phyloP scores from a whole-genome alignment of 148 eudicot species.

The Camellia sinensis region DNA sequence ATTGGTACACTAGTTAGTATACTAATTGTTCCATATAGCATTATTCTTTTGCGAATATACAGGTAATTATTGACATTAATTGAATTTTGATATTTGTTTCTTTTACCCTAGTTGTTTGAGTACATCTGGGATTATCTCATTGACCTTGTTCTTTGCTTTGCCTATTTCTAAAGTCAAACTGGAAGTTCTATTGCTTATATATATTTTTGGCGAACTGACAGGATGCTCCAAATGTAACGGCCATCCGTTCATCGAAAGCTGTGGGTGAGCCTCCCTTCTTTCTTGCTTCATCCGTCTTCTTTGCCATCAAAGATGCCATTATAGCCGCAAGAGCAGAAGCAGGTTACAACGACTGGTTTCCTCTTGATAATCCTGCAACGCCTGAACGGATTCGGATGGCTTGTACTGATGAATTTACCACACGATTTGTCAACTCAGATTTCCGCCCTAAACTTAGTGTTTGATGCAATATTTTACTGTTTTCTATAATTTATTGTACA shows the following conservation, averaged over 20 bases:
- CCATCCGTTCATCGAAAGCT: conserved; percentile 96
- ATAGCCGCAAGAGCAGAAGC: conserved; percentile 74
- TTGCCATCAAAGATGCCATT: conserved; percentile 93
- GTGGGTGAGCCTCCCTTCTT: conserved; percentile 99
- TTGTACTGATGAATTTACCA: conserved; percentile 64
- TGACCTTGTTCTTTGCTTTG: not conserved
- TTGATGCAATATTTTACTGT: conserved; percentile 9
- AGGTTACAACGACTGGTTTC: conserved; percentile 85
- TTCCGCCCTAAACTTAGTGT: conserved; percentile 83
- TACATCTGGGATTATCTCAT: not conserved
- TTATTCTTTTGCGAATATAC: not conserved
- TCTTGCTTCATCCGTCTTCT: conserved; percentile 81
- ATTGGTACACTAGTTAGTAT: too few relatives aligned
- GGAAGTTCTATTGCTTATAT: conserved; percentile 7
- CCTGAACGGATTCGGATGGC: conserved; percentile 98
- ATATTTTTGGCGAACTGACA: conserved; percentile 20
- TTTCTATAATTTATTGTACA: not conserved
- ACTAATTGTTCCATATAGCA: too few relatives aligned
- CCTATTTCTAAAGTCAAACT: not conserved
- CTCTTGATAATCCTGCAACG: conserved; percentile 93
- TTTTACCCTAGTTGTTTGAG: not conserved
- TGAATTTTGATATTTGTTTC: not conserved
- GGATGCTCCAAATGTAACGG: conserved; percentile 84
- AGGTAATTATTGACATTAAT: not conserved
- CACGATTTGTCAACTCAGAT: conserved; percentile 41